Evolutionary conservation across 495 filamentous ascomycete genomes (phyloP), one percentile per base, ranked within the genome.

Genomic region (Sporormia fimetaria): DNA sequence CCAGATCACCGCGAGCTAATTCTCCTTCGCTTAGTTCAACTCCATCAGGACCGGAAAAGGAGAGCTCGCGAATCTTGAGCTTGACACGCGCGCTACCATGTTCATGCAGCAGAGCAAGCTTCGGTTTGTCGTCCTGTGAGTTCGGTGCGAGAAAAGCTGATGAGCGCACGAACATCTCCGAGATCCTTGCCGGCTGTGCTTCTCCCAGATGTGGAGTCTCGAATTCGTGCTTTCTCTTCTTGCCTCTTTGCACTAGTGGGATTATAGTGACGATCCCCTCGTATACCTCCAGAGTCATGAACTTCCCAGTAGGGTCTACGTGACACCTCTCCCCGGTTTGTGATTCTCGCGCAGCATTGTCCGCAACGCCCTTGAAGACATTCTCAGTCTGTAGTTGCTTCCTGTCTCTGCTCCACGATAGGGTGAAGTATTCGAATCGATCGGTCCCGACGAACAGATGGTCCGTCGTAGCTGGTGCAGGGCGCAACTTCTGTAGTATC

Each of bases 371-470:
- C 36, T 77, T 71, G 48, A 75, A 83, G 18, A 61, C 69, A 41
- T 81, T 73, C 26, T 81, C 67, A 11, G 84, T 92, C 21, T 71
- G 70, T 1, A 93, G 61, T 44, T 70, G 65, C 16, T 66, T 64
- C n/a, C 57, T 68, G 6, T 70, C 53, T 9, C 66, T 44, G 60
- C 94, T 78, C 90, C 90, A 99, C 0, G 68, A 74, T 11, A 94
- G 61, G 4, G 84, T 90, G 56, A 94, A 94, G 62, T 93, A 95
- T 42, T 80, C 77, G 52, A 79, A 83, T 38, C 83, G 77, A 55
- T 93, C 80, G 8, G 90, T 95, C 22, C 83, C 88, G 45, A 99
- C 70, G 57, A 99, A 93, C 49, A 99, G 74, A 50, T 96, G 76
- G 49, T 95, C 87, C 6, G 79, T 87, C 4, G 65, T 55, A 12